Conservation (phyloP, 2,329 filamentous ascomycete species). For the Trichothecium sympodiale region DNA sequence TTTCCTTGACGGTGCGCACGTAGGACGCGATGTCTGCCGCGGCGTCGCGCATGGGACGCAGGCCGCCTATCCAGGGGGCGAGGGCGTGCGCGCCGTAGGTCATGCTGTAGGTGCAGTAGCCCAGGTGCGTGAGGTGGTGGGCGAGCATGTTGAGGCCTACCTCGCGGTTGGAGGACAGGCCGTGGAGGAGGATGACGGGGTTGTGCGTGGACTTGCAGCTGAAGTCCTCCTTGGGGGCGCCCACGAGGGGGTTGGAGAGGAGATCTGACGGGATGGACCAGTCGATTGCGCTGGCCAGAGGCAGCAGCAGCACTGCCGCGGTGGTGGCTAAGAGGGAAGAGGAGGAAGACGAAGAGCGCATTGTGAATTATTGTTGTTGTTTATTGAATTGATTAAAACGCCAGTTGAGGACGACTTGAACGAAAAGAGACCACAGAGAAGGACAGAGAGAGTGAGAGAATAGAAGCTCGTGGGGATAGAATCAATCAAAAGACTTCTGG, state of each 20-base stretch:
- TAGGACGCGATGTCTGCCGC: conserved; percentile 4
- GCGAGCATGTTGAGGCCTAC: conserved; percentile 4
- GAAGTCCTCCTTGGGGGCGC: conserved; percentile 4
- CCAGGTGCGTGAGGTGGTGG: conserved; percentile 1
- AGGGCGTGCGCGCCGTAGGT: conserved; percentile 5
- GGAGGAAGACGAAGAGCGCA: too few species aligned
- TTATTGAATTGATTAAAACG: too few species aligned
- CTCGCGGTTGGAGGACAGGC: conserved; percentile 4
- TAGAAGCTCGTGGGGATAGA: too few species aligned
- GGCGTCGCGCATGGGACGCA: conserved; percentile 1
- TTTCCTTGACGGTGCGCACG: conserved; percentile 4
- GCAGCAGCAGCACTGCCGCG: neutral
- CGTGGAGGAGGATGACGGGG: conserved; percentile 6
- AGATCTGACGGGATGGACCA: conserved; percentile 2
- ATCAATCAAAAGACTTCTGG: too few species aligned
- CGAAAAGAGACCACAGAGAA: too few species aligned
- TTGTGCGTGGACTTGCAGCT: neutral
- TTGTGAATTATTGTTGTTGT: too few species aligned
- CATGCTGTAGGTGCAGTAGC: conserved; percentile 3
- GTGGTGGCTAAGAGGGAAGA: neutral
- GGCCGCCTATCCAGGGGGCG: conserved; percentile 3
- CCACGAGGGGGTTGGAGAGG: conserved; percentile 2
- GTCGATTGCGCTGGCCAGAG: conserved; percentile 1
- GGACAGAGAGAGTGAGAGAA: too few species aligned
- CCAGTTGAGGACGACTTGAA: too few species aligned